Evolutionary conservation across 2,329 filamentous ascomycete genomes (phyloP), one percentile per base, ranked within the genome.

Genomic region (Simplicillium aogashimaense): DNA sequence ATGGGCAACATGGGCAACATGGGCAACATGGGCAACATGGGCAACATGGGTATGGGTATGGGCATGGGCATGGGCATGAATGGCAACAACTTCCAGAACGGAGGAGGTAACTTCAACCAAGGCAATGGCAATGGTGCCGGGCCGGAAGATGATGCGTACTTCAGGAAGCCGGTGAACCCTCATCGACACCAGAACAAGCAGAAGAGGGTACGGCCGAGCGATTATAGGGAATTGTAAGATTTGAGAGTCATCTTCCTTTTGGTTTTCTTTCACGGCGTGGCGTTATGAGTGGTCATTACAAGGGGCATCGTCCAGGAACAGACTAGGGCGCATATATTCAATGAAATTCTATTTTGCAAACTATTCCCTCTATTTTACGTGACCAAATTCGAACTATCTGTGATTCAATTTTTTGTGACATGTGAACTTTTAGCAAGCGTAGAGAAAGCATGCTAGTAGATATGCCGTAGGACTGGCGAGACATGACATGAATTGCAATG

Each of bases 91-190:
- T 61, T 54, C 45, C 54, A 54, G 42, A 57, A 55, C 32, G 56
- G 53, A 9, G 53, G 53, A 45, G 42, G 41, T 37, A 46, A 43
- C 39, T 48, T 41, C 42, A 46, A 46, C 36, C 42, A 42, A 38
- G 36, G 40, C 13, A 41, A 39, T 32, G 42, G 37, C 43, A 50
- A 38, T 43, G 34, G 41, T 30, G 44, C 73, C 2, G 80, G 74
- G 43, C 78, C 78, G 47, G 86, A 94, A 41, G 88, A 94, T 43
- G 86, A 88, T 44, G 86, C 92, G 7, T 98, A 98, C 64, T 94
- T 97, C 59, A 78, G 92, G 43, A 90, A 95, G 60, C 92, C 92
- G 0, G 86, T 97, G 46, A 98, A 98, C 57, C 90, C 89, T 3
- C 86, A 95, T 56, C 78, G 92, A 38, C 86, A 92, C 56, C 83